Evolutionary conservation across 192 early-diverging fungal species (phyloP), one percentile per base, ranked within the genome.

Genomic region (Rhizophagus prolifer): DNA sequence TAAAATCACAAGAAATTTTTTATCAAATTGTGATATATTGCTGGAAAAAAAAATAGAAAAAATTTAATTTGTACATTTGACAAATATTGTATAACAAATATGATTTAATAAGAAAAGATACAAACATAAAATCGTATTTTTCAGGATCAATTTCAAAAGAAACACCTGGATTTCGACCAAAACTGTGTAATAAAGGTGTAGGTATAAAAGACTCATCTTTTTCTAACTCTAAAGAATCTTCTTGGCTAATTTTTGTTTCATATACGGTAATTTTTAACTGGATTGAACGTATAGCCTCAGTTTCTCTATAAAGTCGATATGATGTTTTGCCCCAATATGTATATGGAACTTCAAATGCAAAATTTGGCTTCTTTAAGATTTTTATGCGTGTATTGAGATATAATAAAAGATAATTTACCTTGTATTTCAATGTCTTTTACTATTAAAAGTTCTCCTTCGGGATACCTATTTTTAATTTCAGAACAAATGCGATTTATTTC

Each of bases 1-100:
- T 13, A 72, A 58, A 41, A 72, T 59, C 23, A 72, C 7, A 10
- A 72, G 71, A 36, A 72, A 72, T n/a, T 59, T 72, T 59, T 59
- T 58, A 16, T 36, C 58, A 3, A 72, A 72, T 72, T 72, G 71
- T 25, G 54, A 50, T 26, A 72, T 72, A 12, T 72, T 13, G 2
- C 71, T 72, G 21, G n/a, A n/a, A 12, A 61, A 31, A 8, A 72
- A 72, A 31, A 72, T 36, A 36, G 4, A 4, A 36, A 36, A 1
- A 36, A 41, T 66, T 66, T 66, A 4, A n/a, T 50, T 50, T 21
- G 4, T 31, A 9, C 16, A 21, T 66, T 38, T 30, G 28, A 26
- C 60, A 59, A 36, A 72, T 59, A 16, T 30, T 9, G 23, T 59
- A 72, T 4, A 23, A 19, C 9, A 36, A 36, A 36, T 36, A 36